Base-by-base conservation (phyloP, 2,329 filamentous ascomycete genomes). In the Aspergillus phoenicis region DNA sequence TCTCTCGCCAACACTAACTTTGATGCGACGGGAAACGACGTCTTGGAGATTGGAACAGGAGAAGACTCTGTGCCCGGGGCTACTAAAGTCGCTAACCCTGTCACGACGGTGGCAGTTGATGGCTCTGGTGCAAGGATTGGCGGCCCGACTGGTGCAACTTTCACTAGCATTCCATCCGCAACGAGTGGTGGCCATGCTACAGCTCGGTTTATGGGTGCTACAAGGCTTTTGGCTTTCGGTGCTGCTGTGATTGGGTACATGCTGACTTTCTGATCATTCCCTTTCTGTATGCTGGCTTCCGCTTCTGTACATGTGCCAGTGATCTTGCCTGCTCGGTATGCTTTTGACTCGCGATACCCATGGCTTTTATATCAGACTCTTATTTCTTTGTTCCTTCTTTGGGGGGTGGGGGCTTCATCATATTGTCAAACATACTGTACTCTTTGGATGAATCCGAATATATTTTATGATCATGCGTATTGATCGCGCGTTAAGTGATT, bases 1-100 rank as follows among this genome's bases (percentile, higher is more conserved):
- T 84, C 83, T 2, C 73, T 88, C 20, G 86, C 85, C 3, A 84
- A 85, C 66, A 87, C 86, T 2, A 82, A 83, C 62, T 87, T 87
- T 78, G 86, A 87, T 69, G 77, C 83, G 7, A 83, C 83, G 0
- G 66, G 67, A 4, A 68, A 74, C 52, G 78, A 83, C 62, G 73
- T 88, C 51, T 61, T 82, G 60, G 85, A 87, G 66, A 88, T 88
- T 58, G 77, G 78, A 7, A 77, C 77, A 15, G 82, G 82, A 2
- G 65, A 75, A 3, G 65, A 75, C 39, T 80, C 80, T 8, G 79
- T 87, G 2, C 85, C 85, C 0, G 77, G 79, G 48, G 85, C 85
- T 5, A 83, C 81, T 0, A 71, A 66, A n/a, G 84, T 86, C 1
- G 47, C 77, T 1, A 79, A 81, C 51, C 79, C 84, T 4, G 81